Percentiles rank a stretch among this genome's conserved stretches.
phyloP scores from a whole-genome alignment of 495 filamentous ascomycete species.

The Hypomontagnella monticulosa region DNA sequence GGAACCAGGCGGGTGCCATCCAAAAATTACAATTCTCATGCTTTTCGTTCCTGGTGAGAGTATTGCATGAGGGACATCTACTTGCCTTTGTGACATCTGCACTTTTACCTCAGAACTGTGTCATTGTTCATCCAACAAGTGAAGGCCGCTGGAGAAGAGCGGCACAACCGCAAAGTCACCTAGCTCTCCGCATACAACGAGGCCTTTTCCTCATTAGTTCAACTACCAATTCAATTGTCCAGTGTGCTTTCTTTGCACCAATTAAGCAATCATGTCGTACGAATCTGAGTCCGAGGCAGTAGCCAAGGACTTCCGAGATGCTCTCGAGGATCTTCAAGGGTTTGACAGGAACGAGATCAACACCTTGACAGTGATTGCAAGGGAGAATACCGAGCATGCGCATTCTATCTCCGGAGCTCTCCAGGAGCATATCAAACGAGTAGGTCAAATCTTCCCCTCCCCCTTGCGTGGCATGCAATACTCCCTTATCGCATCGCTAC shows the following conservation, averaged over 20 bases:
- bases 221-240: slow-evolving; percentile 14
- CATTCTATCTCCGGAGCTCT: slow-evolving; percentile 87
- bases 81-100: slow-evolving; percentile 42
- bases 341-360: slow-evolving; percentile 94
- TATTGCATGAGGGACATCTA: slow-evolving; percentile 39
- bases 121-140: slow-evolving; percentile 29
- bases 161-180: background rate
- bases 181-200: slow-evolving; percentile 14
- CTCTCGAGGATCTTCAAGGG: slow-evolving; percentile 86
- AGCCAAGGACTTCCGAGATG: slow-evolving; percentile 92
- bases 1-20: slow-evolving; percentile 32
- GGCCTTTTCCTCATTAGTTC: slow-evolving; percentile 15
- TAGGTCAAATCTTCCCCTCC: slow-evolving; percentile 61
- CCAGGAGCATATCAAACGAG: slow-evolving; percentile 90
- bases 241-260: slow-evolving; percentile 24
- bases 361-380: slow-evolving; percentile 94
- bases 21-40: slow-evolving; percentile 40
- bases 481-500: slow-evolving; percentile 3
- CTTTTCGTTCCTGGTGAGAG: slow-evolving; percentile 36
- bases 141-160: slow-evolving; percentile 14
- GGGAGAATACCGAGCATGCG: slow-evolving; percentile 94
- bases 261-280: slow-evolving; percentile 69
- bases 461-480: slow-evolving; percentile 5
- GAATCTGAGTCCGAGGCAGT: slow-evolving; percentile 83
- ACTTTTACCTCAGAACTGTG: slow-evolving; percentile 23